Base-by-base conservation (phyloP, 305 asterid genomes). In the Lippia alba region DNA sequence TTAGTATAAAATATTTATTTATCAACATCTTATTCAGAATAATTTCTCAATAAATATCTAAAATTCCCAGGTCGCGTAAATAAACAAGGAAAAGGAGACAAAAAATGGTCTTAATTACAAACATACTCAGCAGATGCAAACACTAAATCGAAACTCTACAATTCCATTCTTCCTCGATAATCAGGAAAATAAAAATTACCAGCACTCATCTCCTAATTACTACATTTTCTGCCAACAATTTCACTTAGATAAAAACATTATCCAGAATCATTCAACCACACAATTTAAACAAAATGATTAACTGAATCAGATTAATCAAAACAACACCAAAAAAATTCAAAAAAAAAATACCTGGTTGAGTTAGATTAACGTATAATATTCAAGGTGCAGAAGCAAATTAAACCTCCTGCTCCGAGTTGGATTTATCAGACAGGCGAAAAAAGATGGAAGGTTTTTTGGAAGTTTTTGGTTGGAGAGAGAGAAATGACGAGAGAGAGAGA, bases 401-500 rank as follows among this genome's bases (percentile, higher is more conserved):
- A 64, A 17, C 8, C 15, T 39, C 34, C 11, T 49, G n/a, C 1
- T 20, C 41, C 33, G 41, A 45, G 40, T 41, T 41, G 58, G 39
- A 46, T 14, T 51, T 40, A 36, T 5, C 58, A 12, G 17, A 41
- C 41, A 14, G 49, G 41, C 11, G 8, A 6, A 32, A 39, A 67
- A 15, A 40, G 32, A 36, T 7, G 50, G 9, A 70, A 50, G 69
- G 15, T 50, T 44, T 44, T 32, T 71, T 39, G 61, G 66, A 46
- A 11, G 64, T 64, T 45, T 72, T 76, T 61, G 68, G 73, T 74
- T 51, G 69, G 70, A 48, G 79, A 75, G 56, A 40, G 34, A 58
- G 46, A 64, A 49, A 32, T 53, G 54, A 24, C 1, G 62, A 62
- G 34, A 24, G 62, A 62, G 34, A 20, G 5, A 32, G 54, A 45